Conservation (phyloP, 805 yeast species). For the Jamesozyma lodderae region DNA sequence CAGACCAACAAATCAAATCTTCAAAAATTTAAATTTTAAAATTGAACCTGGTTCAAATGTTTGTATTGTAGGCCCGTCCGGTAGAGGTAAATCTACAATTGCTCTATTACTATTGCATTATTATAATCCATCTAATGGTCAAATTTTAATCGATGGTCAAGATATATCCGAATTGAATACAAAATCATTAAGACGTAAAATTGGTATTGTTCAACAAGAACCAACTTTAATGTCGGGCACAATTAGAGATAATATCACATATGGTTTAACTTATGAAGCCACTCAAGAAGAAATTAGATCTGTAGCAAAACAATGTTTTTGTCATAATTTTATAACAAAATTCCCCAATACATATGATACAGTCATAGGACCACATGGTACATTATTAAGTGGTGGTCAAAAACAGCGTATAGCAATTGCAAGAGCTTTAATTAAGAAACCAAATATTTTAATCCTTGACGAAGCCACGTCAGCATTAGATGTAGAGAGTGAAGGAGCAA, state of each 20-base stretch:
- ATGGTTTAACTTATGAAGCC: conserved; percentile 61
- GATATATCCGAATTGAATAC: conserved; percentile 43
- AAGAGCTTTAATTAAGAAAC: conserved; percentile 67
- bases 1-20: conserved; percentile 55
- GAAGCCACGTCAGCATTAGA: conserved; percentile 91
- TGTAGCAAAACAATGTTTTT: conserved; percentile 44
- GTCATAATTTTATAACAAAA: conserved; percentile 48
- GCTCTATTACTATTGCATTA: conserved; percentile 50
- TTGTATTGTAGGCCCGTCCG: conserved; percentile 80
- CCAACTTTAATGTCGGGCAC: conserved; percentile 75
- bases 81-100: conserved; percentile 85
- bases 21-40: conserved; percentile 40
- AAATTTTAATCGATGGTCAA: conserved; percentile 41
- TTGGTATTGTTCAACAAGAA: conserved; percentile 73
- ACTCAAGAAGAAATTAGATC: conserved; percentile 40
- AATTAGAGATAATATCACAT: conserved; percentile 65
- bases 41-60: conserved; percentile 51
- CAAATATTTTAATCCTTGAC: conserved; percentile 67
- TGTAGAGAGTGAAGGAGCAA: conserved; percentile 60
- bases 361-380: conserved; percentile 55
- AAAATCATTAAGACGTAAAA: conserved; percentile 43
- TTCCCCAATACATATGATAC: conserved; percentile 64
- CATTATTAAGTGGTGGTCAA: conserved; percentile 84
- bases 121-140: conserved; percentile 41
- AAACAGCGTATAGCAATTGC: conserved; percentile 82